Evolutionary conservation across 106 monocot species (phyloP).

Genomic region (Dendrobium officinale): DNA sequence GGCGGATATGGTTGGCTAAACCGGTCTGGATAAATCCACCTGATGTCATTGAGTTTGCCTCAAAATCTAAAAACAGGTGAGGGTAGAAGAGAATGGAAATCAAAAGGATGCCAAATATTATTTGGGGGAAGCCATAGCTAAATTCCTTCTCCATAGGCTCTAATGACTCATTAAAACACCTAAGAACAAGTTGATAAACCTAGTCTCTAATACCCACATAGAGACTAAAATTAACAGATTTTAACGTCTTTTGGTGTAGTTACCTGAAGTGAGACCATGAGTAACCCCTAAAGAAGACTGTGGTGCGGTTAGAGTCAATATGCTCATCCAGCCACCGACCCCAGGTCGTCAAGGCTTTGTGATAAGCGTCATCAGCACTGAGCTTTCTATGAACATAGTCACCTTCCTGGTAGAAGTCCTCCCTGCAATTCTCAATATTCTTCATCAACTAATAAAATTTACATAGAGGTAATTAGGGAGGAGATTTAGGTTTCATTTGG

Average conservation of each 20-base stretch:
- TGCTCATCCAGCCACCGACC: constrained; percentile 32
- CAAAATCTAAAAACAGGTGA: no score
- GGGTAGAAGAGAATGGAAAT: neutral
- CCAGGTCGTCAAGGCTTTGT: constrained; percentile 43
- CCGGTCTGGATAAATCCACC: no score
- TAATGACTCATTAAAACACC: no score
- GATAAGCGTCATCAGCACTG: constrained; percentile 24
- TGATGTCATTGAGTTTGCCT: no score
- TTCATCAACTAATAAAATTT: neutral
- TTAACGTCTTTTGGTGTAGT: neutral
- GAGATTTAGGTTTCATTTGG: neutral
- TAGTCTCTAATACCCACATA: no score
- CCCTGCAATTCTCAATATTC: constrained; percentile 16
- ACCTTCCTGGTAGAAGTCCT: constrained; percentile 43
- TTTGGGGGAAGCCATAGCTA: no score
- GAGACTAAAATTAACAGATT: no score
- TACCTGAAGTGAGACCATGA: constrained; percentile 46
- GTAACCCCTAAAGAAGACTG: constrained; percentile 43
- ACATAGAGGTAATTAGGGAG: neutral
- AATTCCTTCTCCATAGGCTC: no score
- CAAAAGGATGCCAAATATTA: no score
- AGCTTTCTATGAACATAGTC: constrained; percentile 25
- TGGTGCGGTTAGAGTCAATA: constrained; percentile 15
- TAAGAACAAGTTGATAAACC: no score
- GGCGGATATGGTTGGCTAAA: no score